These are phyloP conservation scores for Pyricularia sp. DNA, from an alignment of 2,329 filamentous ascomycete species.

Conservation along the genomic window DNA sequence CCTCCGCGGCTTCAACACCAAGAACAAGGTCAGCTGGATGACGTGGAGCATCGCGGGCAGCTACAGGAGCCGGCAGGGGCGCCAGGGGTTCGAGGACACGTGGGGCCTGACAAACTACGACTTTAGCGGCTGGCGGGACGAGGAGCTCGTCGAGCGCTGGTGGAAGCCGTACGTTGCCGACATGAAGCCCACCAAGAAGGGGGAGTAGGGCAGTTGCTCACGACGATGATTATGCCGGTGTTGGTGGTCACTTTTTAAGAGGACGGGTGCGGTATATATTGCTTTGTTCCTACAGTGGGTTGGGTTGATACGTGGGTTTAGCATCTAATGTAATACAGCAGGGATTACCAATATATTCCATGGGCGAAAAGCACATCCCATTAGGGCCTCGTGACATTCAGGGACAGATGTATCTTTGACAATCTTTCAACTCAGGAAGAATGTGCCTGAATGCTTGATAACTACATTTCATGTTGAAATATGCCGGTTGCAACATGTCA, in stretches of 20 bases:
- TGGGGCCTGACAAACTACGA: slow-evolving; percentile 38
- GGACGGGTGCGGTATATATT: neutral
- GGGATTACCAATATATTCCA: too few relatives aligned
- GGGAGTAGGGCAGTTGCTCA: neutral
- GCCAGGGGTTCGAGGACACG: slow-evolving; percentile 33
- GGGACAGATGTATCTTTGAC: too few relatives aligned
- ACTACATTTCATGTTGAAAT: too few relatives aligned
- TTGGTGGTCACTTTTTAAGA: neutral
- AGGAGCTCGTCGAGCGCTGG: slow-evolving; percentile 32
- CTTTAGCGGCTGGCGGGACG: slow-evolving; percentile 36
- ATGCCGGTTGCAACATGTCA: too few relatives aligned
- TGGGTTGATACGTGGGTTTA: neutral
- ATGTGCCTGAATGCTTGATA: too few relatives aligned
- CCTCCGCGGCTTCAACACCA: slow-evolving; percentile 31
- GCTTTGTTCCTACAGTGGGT: too few relatives aligned
- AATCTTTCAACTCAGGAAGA: too few relatives aligned
- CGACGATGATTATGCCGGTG: neutral
- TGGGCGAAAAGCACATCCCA: too few relatives aligned
- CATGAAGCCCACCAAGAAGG: slow-evolving; percentile 22
- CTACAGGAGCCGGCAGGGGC: slow-evolving; percentile 33
- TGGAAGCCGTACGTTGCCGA: slow-evolving; percentile 40
- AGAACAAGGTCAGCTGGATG: slow-evolving; percentile 36
- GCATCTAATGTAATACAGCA: neutral
- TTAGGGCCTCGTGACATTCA: too few relatives aligned
- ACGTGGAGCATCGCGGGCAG: slow-evolving; percentile 39